Percentiles rank a stretch among this genome's conserved stretches.
Conservation (phyloP, 345 rosid species). For the Xanthoceras sorbifolium region DNA sequence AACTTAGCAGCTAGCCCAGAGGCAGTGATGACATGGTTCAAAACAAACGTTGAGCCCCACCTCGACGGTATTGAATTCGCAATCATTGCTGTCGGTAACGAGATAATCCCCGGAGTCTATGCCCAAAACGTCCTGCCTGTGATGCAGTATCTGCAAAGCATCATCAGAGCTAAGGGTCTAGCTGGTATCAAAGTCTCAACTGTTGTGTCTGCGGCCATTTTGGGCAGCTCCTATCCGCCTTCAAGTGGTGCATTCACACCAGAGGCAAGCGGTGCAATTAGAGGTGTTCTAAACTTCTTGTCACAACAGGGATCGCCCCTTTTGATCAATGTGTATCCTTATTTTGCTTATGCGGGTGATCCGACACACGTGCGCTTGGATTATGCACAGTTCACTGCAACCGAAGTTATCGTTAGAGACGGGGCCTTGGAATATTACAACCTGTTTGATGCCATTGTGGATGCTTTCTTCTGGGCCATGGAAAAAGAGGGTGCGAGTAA, state of each 20-base stretch:
- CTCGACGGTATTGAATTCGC: neutral
- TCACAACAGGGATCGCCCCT: constrained; percentile 11
- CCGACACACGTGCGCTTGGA: constrained; percentile 4
- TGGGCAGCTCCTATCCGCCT: constrained; percentile 22
- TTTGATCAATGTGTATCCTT: constrained; percentile 27
- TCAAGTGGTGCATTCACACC: constrained; percentile 12
- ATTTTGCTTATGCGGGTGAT: constrained; percentile 11
- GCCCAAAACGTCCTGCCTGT: neutral
- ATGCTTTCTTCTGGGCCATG: constrained; percentile 21
- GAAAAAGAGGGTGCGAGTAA: constrained; percentile 21
- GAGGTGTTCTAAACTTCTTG: neutral
- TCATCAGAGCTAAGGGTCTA: neutral
- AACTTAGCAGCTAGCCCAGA: constrained; percentile 9
- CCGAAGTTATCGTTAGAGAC: neutral
- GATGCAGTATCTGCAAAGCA: constrained; percentile 7
- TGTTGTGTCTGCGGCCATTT: neutral
- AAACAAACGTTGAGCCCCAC: constrained; percentile 8
- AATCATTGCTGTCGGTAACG: constrained; percentile 18
- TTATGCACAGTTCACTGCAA: constrained; percentile 13
- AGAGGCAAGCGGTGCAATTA: neutral
- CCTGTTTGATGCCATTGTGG: constrained; percentile 28
- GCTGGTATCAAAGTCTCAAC: constrained; percentile 9
- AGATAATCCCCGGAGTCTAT: constrained; percentile 1
- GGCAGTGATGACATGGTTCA: constrained; percentile 11
- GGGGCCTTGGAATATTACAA: constrained; percentile 14